Evolutionary conservation across 768 basidiomycete genomes (phyloP), one percentile per base, ranked within the genome.

Genomic region (Tricholoma matsutake): DNA sequence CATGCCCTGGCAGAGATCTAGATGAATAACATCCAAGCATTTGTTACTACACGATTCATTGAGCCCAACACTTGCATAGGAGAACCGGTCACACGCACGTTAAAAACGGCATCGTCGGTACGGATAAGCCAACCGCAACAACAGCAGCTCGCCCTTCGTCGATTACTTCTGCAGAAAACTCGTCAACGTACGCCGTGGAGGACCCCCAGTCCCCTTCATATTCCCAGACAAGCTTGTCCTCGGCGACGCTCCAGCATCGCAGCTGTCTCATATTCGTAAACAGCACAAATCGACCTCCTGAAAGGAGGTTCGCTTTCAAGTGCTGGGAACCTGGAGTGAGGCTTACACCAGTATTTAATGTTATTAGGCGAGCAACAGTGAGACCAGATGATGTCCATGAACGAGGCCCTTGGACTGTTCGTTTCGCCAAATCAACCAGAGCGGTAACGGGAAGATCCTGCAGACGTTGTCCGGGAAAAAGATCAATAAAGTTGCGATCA

Each of bases 401-500:
- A 9, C 25, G 22, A 13, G 55, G 55, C 8, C 55, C 55, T 10
- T 56, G 55, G n/a, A 56, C 43, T 14, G 37, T 56, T 41, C 39
- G 55, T 41, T 56, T 56, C 8, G 55, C 55, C 11, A 56, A 14
- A 43, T 43, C 28, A 16, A 56, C 39, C 22, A 56, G 28, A 6
- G 37, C 55, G 9, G 22, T 16, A 43, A 31, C 13, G 11, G 37
- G 29, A 29, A 41, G 43, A 10, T 56, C 22, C 0, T 56, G 13
- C 14, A 56, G 35, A 22, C 20, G 37, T 29, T 43, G 22, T n/a
- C 31, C 43, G 18, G 43, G 37, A 29, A 18, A 3, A 6, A 56
- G 55, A 18, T 56, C 55, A 18, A 56, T 56, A 25, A 56, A 41
- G 55, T 43, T 39, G 25, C 55, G 55, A 20, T 37, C 35, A 28